Conservation (phyloP, 441 rosid species). For the Flueggea neowawraea region DNA sequence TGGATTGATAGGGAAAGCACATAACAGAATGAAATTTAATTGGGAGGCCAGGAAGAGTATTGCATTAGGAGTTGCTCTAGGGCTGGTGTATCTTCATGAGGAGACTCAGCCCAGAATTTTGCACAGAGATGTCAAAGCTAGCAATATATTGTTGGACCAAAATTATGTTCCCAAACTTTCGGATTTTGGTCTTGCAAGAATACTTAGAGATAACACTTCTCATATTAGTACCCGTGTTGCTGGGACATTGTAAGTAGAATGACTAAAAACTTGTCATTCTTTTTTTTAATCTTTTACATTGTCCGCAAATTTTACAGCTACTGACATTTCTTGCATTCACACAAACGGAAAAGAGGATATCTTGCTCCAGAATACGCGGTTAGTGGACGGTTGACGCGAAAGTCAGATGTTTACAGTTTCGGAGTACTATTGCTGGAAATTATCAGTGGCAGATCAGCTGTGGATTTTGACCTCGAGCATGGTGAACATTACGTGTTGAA, state of each 20-base stretch:
- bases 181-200: conserved; percentile 54
- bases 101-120: conserved; percentile 43
- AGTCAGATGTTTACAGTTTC: conserved; percentile 82
- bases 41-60: conserved; percentile 45
- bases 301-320: conserved; percentile 14
- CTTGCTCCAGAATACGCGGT: conserved; percentile 86
- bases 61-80: conserved; percentile 45
- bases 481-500: conserved; percentile 56
- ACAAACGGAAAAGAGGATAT: conserved; percentile 52
- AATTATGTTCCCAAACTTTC: conserved; percentile 48
- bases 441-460: conserved; percentile 65
- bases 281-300: not conserved
- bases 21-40: conserved; percentile 36
- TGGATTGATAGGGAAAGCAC: conserved; percentile 36
- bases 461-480: conserved; percentile 53
- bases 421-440: conserved; percentile 89
- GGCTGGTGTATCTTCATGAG: conserved; percentile 55
- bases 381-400: conserved; percentile 50
- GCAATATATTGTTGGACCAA: conserved; percentile 52
- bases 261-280: not conserved
- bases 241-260: conserved; percentile 45
- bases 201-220: conserved; percentile 33
- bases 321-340: conserved; percentile 18
- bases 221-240: conserved; percentile 60
- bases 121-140: conserved; percentile 59